Conservation (phyloP, 371 early-diverging fungal genomes). For the Rhizopus sp. region DNA sequence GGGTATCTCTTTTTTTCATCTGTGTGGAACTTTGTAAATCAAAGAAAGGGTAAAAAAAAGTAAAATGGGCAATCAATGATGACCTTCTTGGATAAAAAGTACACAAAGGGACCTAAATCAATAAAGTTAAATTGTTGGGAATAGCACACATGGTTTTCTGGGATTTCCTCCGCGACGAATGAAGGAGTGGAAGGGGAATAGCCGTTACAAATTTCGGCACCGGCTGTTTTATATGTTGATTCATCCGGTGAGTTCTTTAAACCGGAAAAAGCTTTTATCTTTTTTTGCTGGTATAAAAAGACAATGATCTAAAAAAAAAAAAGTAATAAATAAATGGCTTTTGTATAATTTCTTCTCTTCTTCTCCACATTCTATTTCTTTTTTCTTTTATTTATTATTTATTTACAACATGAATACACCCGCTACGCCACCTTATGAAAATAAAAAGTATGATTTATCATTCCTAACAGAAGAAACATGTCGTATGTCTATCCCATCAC, state of each 20-base stretch:
- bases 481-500: constrained; percentile 28
- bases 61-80: not conserved
- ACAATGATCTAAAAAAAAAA: not conserved
- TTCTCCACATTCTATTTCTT: too few species aligned
- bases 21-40: not conserved
- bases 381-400: not conserved
- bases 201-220: not conserved
- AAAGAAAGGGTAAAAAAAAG: too few species aligned
- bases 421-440: constrained; percentile 33
- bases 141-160: too few species aligned
- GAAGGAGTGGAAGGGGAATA: too few species aligned
- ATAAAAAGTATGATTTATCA: constrained; percentile 15
- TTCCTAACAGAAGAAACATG: constrained; percentile 4
- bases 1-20: not conserved
- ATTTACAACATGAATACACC: constrained; percentile 19
- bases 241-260: not conserved
- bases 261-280: not conserved
- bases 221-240: not conserved
- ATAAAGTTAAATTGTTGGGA: too few species aligned
- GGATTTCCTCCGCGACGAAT: too few species aligned
- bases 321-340: not conserved
- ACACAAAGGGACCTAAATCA: too few species aligned
- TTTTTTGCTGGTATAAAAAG: not conserved
- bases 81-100: too few species aligned
- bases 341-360: too few species aligned